These are phyloP conservation scores for Monosporascus cannonballus DNA, from an alignment of 2,329 filamentous ascomycete genomes.

Conservation along the genomic window DNA sequence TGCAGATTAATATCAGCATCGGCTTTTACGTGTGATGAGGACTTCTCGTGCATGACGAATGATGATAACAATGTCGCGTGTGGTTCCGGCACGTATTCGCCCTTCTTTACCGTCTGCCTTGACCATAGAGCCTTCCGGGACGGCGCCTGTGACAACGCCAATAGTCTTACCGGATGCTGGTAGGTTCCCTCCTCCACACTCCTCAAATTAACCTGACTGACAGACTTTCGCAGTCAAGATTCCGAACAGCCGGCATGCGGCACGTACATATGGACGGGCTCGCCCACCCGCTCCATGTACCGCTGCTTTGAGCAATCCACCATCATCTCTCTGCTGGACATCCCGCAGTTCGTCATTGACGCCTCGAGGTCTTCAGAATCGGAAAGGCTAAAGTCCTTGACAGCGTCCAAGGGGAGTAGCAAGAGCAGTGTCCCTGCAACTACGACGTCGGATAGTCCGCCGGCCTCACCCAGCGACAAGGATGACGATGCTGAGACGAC, in stretches of 20 bases:
- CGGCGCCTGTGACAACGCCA: slow-evolving; percentile 23
- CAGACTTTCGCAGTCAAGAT: slow-evolving; percentile 5
- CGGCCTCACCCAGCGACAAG: neutral
- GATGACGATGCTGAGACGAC: neutral
- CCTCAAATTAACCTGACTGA: neutral
- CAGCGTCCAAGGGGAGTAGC: neutral
- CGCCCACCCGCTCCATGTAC: slow-evolving; percentile 28
- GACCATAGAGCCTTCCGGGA: slow-evolving; percentile 25
- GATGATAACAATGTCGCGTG: slow-evolving; percentile 30
- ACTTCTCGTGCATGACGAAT: slow-evolving; percentile 26
- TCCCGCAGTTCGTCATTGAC: slow-evolving; percentile 28
- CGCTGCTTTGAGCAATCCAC: slow-evolving; percentile 24
- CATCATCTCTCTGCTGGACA: slow-evolving; percentile 27
- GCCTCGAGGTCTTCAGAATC: slow-evolving; percentile 4
- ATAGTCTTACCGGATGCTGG: slow-evolving; percentile 30
- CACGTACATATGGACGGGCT: slow-evolving; percentile 31
- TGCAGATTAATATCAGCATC: slow-evolving; percentile 11
- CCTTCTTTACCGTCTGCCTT: slow-evolving; percentile 30
- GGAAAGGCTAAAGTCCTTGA: neutral
- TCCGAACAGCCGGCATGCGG: slow-evolving; percentile 24
- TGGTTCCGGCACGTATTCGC: slow-evolving; percentile 19
- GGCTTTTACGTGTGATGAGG: slow-evolving; percentile 15
- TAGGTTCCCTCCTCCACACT: slow-evolving; percentile 15
- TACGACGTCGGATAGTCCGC: neutral
- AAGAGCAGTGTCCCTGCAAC: neutral